Evolutionary conservation across 2,329 filamentous ascomycete species (phyloP), one percentile per base, ranked within the genome.

Genomic region (Chaetomiaceae sp.): DNA sequence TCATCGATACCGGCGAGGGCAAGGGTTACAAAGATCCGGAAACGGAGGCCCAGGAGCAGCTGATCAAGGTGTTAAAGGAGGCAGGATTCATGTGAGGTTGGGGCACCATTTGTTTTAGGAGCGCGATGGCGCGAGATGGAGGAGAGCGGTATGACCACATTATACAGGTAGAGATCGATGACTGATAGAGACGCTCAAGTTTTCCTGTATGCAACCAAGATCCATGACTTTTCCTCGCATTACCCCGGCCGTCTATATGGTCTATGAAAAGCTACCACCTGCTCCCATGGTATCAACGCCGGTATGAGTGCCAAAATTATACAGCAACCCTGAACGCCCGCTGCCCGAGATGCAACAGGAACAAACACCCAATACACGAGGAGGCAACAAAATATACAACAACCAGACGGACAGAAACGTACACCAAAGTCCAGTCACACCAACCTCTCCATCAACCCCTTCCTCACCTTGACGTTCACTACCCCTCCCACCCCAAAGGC

Each of bases 401-500:
- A 23, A 37, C 13, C 20, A 30, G 8, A 36, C n/a, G n/a, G n/a
- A 32, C 4, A 13, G 25, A 3, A 41, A 20, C 18, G 13, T 14
- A 13, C 20, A 18, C 37, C n/a, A 18, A 14, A 4, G 2, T 7
- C 7, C 36, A 6, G 5, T 57, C 58, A 73, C 20, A 58, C 78
- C 53, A 89, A 65, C 62, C 68, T 77, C 61, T 73, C 73, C 85
- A 95, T 90, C 61, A 92, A 66, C 48, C 67, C 73, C 64, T 72
- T 75, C 61, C 90, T 78, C 40, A 92, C 75, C 64, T 87, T 84
- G 54, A 78, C 78, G 70, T 96, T 96, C 10, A 94, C 86, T 10
- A 95, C 89, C 0, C 90, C 90, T 1, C 90, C 91, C 11, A 95
- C 78, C 2, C 90, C 91, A 74, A 92, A 96, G 0, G 90, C 90